These are phyloP conservation scores for Middelhovenomyces tepae DNA, from an alignment of 805 yeast species.

Conservation along the genomic window DNA sequence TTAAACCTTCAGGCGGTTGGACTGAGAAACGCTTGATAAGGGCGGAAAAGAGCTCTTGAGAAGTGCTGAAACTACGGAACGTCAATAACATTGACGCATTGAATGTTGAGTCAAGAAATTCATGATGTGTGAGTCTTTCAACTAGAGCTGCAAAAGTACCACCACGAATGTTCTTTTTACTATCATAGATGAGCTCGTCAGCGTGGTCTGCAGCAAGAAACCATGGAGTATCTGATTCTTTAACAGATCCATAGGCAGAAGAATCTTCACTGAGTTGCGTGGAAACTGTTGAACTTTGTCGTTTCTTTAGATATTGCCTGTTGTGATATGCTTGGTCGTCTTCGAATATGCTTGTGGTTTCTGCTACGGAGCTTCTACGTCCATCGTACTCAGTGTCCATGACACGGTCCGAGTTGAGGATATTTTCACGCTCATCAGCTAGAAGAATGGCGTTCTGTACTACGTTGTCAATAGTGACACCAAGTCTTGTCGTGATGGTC, in stretches of 20 bases:
- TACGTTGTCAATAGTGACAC: constrained; percentile 2
- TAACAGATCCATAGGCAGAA: neutral
- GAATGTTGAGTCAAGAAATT: constrained; percentile 47
- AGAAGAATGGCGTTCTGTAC: constrained; percentile 2
- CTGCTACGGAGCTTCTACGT: too few species aligned
- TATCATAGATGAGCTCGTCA: constrained; percentile 46
- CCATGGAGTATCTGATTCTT: constrained; percentile 33
- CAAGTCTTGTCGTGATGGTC: neutral
- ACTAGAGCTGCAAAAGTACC: constrained; percentile 74
- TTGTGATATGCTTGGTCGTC: too few species aligned
- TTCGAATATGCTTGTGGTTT: too few species aligned
- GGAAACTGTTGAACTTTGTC: too few species aligned
- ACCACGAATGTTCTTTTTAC: constrained; percentile 68
- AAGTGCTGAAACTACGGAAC: constrained; percentile 63
- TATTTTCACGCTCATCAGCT: constrained; percentile 1
- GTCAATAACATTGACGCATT: constrained; percentile 65
- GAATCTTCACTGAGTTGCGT: too few species aligned
- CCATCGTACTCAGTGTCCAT: too few species aligned
- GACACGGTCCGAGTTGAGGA: neutral
- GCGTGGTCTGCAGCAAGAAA: constrained; percentile 44
- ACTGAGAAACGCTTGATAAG: constrained; percentile 58
- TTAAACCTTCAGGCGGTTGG: constrained; percentile 80
- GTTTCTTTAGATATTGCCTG: too few species aligned
- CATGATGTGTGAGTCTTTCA: constrained; percentile 73
- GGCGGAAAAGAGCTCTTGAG: constrained; percentile 50